Conservation (phyloP, 768 basidiomycete genomes). For the Omphalotus guepiniiformis region DNA sequence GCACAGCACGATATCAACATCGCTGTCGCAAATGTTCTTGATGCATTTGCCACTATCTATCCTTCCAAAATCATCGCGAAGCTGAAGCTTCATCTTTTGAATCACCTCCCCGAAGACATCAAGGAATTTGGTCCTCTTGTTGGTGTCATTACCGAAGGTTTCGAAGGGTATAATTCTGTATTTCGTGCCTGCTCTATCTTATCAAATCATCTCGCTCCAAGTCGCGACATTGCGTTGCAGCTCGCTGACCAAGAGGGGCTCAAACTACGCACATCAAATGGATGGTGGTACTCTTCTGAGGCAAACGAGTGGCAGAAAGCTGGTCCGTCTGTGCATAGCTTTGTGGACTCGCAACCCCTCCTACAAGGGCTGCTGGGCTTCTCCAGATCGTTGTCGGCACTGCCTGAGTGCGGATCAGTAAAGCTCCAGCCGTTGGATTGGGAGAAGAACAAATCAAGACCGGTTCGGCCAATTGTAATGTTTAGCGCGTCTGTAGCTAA, state of each 20-base stretch:
- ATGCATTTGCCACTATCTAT: constrained; percentile 12
- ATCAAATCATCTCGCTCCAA: constrained; percentile 27
- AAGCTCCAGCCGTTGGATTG: no score
- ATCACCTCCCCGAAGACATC: constrained; percentile 11
- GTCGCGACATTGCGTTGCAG: constrained; percentile 18
- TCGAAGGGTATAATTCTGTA: constrained; percentile 26
- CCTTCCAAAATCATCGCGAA: constrained; percentile 15
- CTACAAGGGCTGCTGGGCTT: neutral
- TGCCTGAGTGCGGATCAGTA: neutral
- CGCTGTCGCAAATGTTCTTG: constrained; percentile 16
- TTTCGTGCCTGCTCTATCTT: constrained; percentile 21
- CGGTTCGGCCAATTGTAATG: no score
- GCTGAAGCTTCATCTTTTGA: constrained; percentile 16
- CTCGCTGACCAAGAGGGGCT: constrained; percentile 15
- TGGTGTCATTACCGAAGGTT: constrained; percentile 13
- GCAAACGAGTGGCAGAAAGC: neutral
- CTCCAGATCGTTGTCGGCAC: no score
- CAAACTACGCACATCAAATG: constrained; percentile 5
- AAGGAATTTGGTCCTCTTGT: constrained; percentile 12
- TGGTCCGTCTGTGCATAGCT: neutral
- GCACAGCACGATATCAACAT: neutral
- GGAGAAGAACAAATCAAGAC: no score
- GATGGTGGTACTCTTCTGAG: neutral
- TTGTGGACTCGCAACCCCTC: neutral
- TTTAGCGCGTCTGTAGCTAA: no score